Base-by-base conservation (phyloP, 805 yeast genomes). In the Ogataea nakhonphanomensis region DNA sequence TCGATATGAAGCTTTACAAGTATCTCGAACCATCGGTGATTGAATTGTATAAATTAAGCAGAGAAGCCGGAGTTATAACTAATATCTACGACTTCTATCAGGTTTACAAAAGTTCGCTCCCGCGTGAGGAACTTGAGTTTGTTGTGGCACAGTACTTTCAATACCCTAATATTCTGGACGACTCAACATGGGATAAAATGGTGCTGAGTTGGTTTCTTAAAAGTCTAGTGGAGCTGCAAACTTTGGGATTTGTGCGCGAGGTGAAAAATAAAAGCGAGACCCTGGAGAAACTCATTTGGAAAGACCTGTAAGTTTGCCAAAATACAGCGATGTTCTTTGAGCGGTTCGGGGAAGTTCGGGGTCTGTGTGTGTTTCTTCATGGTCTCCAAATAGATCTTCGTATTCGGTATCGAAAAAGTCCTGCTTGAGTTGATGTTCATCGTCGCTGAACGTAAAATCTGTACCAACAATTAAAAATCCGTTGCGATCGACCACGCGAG, bases 121-220 rank as follows among this genome's bases (percentile, higher is more conserved):
- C 45, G 26, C 48, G 42, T n/a, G 35, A 39, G 9, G 38, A 48
- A 27, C 27, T 61, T 24, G 41, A 52, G 8, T 15, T 37, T 6
- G 33, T 58, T 5, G 25, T 58, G 32, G 25, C 25, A 11, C 14
- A 25, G 22, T 50, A 43, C 25, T 12, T 41, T 20, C 20, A 17
- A 8, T 12, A 12, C 10, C 20, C 36, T 12, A 14, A 20, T 8
- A 21, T 21, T 7, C 11, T 14, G n/a, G 61, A 58, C 12, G 74
- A 70, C 10, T 61, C 55, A 1, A 66, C 64, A 7, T 84, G 93
- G 88, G 81, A 81, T 32, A 74, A 76, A 44, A 51, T 81, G 33
- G 64, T 79, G 0, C 66, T 84, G 49, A 74, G 87, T 3, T 77
- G 93, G 77, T 89, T 89, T 56, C 64, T 84, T 45, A 90, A 84